Conservation (phyloP, 805 yeast species). For the Schizosaccharomyces osmophilus region DNA sequence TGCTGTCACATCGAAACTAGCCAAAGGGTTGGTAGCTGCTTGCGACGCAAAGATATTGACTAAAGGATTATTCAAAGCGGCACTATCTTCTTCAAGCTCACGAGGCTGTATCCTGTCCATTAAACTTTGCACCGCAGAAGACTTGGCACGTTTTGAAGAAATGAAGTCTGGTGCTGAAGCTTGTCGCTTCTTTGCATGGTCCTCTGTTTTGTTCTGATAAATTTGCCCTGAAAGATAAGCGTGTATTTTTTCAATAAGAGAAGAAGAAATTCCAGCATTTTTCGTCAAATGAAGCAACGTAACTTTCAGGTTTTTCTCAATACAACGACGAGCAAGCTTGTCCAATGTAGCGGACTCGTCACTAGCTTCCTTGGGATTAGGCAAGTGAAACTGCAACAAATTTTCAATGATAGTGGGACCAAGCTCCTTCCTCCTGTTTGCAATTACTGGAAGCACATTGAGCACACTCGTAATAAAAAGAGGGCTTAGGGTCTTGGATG, state of each 20-base stretch:
- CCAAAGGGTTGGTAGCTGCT: background rate
- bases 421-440: slow-evolving; percentile 39
- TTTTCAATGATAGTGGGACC: slow-evolving; percentile 30
- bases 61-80: slow-evolving; percentile 1
- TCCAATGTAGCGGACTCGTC: slow-evolving; percentile 8
- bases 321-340: slow-evolving; percentile 32
- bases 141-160: background rate
- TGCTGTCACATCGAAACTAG: background rate
- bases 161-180: no score
- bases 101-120: background rate
- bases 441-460: slow-evolving; percentile 35
- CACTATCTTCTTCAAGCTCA: background rate
- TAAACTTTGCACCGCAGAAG: background rate
- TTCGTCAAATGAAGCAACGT: slow-evolving; percentile 6
- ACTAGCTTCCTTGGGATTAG: slow-evolving; percentile 6
- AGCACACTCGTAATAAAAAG: slow-evolving; percentile 43
- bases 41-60: background rate
- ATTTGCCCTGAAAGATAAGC: background rate
- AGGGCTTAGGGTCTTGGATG: slow-evolving; percentile 26
- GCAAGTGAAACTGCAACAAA: slow-evolving; percentile 31
- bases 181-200: background rate
- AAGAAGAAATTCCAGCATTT: background rate
- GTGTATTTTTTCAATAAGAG: background rate
- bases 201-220: background rate
- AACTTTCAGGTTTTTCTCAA: slow-evolving; percentile 29